These are phyloP conservation scores for Lachnellula willkommii DNA, from an alignment of 2,329 filamentous ascomycete genomes.

Conservation along the genomic window DNA sequence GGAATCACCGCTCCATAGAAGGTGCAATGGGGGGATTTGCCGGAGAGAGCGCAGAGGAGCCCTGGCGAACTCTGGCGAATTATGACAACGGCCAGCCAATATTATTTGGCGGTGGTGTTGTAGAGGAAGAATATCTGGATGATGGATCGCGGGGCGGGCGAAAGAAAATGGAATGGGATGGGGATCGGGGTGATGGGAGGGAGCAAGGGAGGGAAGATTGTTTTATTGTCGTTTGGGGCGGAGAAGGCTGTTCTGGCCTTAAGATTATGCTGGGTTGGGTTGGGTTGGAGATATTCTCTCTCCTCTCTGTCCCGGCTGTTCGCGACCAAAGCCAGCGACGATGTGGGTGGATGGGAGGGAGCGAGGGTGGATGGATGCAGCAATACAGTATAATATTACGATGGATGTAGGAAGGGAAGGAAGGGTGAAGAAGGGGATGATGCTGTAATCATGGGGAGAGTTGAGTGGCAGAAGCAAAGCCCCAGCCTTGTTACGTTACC, in stretches of 20 bases:
- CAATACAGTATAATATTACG: neutral
- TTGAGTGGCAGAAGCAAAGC: neutral
- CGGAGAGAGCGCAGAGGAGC: neutral
- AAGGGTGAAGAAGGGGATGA: neutral
- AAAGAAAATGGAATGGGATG: neutral
- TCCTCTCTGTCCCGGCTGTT: neutral
- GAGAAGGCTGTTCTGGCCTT: neutral
- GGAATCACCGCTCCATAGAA: slow-evolving; percentile 24
- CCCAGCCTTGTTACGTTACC: neutral
- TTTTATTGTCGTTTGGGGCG: neutral
- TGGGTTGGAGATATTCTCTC: neutral
- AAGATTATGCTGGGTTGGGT: neutral
- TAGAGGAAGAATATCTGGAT: neutral
- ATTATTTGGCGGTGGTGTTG: neutral
- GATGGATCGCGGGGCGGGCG: neutral
- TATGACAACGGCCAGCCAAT: slow-evolving; percentile 3
- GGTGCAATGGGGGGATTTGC: slow-evolving; percentile 4
- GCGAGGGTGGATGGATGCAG: neutral
- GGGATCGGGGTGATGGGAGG: neutral
- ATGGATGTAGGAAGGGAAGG: neutral
- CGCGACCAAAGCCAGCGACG: neutral
- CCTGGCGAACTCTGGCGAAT: slow-evolving; percentile 7
- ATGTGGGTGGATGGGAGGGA: neutral
- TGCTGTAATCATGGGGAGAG: neutral
- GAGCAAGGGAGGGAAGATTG: neutral